A percentile compares a stretch with the other conserved stretches of the same genome.
phyloP scores from a whole-genome alignment of 2,329 filamentous ascomycete genomes.

The Aschersonia sp. region DNA sequence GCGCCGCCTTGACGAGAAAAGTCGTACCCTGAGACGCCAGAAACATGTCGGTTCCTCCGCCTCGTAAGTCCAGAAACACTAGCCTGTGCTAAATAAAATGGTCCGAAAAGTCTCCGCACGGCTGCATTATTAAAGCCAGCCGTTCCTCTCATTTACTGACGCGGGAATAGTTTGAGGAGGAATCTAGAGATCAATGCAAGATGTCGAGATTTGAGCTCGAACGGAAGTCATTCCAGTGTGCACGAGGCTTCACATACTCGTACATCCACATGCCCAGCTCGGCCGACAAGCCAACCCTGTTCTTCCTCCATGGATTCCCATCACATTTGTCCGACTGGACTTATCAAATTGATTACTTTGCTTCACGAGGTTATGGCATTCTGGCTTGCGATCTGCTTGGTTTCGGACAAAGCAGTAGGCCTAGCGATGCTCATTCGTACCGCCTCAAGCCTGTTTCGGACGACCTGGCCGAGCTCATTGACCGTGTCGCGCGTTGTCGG shows the following conservation, averaged over 20 bases:
- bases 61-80: background rate
- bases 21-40: too few relatives aligned
- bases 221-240: conserved; percentile 6
- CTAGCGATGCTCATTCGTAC: conserved; percentile 13
- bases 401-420: conserved; percentile 20
- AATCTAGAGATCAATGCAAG: conserved; percentile 3
- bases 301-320: conserved; percentile 35
- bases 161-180: background rate
- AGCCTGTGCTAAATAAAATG: background rate
- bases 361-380: conserved; percentile 23
- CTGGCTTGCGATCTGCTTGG: conserved; percentile 26
- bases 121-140: background rate
- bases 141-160: background rate
- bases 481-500: conserved; percentile 13
- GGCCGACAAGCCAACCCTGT: conserved; percentile 16
- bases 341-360: conserved; percentile 20
- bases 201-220: background rate
- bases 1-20: too few relatives aligned
- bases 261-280: conserved; percentile 14
- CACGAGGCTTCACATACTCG: conserved; percentile 12
- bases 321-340: conserved; percentile 29
- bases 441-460: conserved; percentile 15
- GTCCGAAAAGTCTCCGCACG: conserved; percentile 12
- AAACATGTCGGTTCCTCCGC: too few relatives aligned
- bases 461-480: conserved; percentile 19